Conservation (phyloP, 345 rosid genomes). For the Eutrema heterophyllum region DNA sequence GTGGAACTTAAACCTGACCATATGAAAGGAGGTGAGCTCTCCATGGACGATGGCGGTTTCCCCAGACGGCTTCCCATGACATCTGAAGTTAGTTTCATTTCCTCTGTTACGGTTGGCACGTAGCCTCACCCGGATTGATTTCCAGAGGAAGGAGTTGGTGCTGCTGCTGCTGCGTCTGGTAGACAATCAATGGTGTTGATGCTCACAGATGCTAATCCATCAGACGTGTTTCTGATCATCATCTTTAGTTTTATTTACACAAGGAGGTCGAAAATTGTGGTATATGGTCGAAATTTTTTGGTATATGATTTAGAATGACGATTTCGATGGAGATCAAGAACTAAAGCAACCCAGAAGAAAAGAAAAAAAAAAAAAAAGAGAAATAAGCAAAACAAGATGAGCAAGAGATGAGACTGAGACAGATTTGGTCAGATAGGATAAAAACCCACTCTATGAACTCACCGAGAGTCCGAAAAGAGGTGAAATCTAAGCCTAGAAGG, state of each 20-base stretch:
- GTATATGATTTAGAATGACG: too few species aligned
- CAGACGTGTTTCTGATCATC: conserved; percentile 66
- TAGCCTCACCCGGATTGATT: conserved; percentile 65
- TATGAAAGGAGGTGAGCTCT: conserved; percentile 55
- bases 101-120: conserved; percentile 36
- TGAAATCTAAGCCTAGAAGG: too few species aligned
- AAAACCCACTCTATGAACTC: too few species aligned
- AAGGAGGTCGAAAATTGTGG: conserved; percentile 62
- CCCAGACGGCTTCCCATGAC: conserved; percentile 27
- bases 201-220: conserved; percentile 40
- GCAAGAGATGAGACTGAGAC: too few species aligned
- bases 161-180: conserved; percentile 35
- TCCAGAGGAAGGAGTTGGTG: conserved; percentile 29
- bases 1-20: conserved; percentile 85
- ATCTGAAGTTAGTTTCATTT: conserved; percentile 48
- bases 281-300: too few species aligned
- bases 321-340: too few species aligned
- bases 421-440: too few species aligned
- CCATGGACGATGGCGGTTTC: conserved; percentile 38
- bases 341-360: too few species aligned
- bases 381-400: too few species aligned
- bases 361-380: too few species aligned
- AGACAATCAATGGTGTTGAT: conserved; percentile 41
- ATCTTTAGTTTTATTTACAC: conserved; percentile 53
- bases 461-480: too few species aligned